Evolutionary conservation across 169 alveolate species (phyloP), one percentile per base, ranked within the genome.

Genomic region (Eimeria falciformis): DNA sequence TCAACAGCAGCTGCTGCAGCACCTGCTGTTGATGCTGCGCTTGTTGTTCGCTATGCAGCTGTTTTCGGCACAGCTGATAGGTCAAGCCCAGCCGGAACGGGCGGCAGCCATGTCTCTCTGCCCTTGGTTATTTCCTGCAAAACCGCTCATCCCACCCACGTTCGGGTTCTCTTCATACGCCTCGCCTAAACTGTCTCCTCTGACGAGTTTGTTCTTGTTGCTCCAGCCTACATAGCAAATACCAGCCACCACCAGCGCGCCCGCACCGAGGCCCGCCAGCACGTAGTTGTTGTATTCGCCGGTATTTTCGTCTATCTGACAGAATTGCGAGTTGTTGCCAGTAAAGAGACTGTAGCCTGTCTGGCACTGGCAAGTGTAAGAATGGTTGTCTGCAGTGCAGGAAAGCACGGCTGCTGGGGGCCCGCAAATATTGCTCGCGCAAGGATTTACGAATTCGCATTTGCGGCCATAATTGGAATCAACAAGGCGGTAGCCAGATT

Each of bases 351-450:
- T 58, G 21, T 58, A 82, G 62, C 90, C 90, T 5, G 56, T 9
- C 21, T 82, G 69, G 78, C 90, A 82, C 40, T 23, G 25, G 55
- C 90, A 82, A 25, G 37, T 45, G 75, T 66, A 46, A 45, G 47
- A 25, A 45, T 45, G n/a, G 78, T 18, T 66, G 78, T 33, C 69
- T 12, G 83, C 53, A 6, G 78, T 55, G 27, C 85, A 86, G 27
- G 46, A 29, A 21, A 65, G 73, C 27, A 86, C 85, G 0, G 65
- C 92, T 3, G 77, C 92, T 2, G 83, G 68, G 0, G 92, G 45
- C 56, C 92, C 92, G 69, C 92, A 86, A 3, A 56, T 58, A 5
- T 23, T n/a, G 27, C 27, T 40, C 14, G 83, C 85, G 47, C 92
- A 86, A 1, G 78, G 75, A n/a, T 86, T 56, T 4, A 25, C 29